Evolutionary conservation across 345 rosid species (phyloP).

Genomic region (Camelina sativa): DNA sequence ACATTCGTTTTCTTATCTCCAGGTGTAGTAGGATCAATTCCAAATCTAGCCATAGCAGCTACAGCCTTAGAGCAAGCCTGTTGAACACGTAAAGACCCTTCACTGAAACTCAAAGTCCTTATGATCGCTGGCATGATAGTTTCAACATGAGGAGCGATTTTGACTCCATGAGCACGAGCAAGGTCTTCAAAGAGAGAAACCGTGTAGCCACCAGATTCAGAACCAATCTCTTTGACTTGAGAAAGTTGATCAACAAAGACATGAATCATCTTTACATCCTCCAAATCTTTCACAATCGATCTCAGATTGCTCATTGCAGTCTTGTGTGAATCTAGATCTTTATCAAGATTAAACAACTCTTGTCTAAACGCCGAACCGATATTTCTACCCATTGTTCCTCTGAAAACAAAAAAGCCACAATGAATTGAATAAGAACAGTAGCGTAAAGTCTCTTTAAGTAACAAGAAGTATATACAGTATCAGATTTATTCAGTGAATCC

Average conservation of each 20-base stretch:
- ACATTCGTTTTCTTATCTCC: slow-evolving; percentile 74
- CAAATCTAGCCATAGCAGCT: slow-evolving; percentile 92
- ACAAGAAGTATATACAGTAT: not conserved
- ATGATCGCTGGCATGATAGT: slow-evolving; percentile 79
- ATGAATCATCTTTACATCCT: slow-evolving; percentile 86
- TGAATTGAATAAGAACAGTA: slow-evolving; percentile 26
- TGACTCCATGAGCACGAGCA: slow-evolving; percentile 92
- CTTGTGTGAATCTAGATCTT: slow-evolving; percentile 75
- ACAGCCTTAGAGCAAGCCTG: slow-evolving; percentile 98
- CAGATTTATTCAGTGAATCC: not conserved
- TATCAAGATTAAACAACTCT: slow-evolving; percentile 86
- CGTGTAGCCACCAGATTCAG: slow-evolving; percentile 79
- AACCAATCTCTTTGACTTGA: slow-evolving; percentile 86
- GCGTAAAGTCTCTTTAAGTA: not conserved
- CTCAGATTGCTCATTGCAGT: slow-evolving; percentile 85
- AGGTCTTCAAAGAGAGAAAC: slow-evolving; percentile 95
- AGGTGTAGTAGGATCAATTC: slow-evolving; percentile 77
- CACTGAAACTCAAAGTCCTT: slow-evolving; percentile 81
- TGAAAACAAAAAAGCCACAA: slow-evolving; percentile 19
- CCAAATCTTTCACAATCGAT: slow-evolving; percentile 79
- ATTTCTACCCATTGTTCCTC: slow-evolving; percentile 62
- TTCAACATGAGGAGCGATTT: slow-evolving; percentile 84
- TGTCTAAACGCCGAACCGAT: slow-evolving; percentile 67
- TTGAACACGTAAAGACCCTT: slow-evolving; percentile 86
- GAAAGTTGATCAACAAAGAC: slow-evolving; percentile 87